Percentiles rank a stretch among this genome's conserved stretches.
These are phyloP conservation scores for Colletotrichum orchidophilum DNA, from an alignment of 2,329 filamentous ascomycete genomes.

Conservation along the genomic window DNA sequence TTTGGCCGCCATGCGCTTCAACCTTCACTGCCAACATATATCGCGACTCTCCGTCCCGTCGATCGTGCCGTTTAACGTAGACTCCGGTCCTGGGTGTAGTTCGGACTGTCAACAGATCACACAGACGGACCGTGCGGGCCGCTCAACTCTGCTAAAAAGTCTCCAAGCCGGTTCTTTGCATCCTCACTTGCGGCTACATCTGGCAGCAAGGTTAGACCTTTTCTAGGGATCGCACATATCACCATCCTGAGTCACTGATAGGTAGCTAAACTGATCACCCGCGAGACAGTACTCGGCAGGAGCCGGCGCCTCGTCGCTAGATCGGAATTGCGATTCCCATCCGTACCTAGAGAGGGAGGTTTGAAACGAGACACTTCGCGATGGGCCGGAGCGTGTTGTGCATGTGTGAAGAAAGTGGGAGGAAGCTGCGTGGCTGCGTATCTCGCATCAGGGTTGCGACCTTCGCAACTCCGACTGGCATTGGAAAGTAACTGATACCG, in stretches of 20 bases:
- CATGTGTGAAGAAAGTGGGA: neutral
- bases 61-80: neutral
- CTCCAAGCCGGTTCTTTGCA: neutral
- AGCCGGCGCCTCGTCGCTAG: neutral
- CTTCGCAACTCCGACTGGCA: neutral
- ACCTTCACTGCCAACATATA: neutral
- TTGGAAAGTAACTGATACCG: neutral
- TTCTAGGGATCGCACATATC: neutral
- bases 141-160: neutral
- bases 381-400: neutral
- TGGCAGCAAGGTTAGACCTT: neutral
- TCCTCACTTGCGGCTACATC: neutral
- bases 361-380: constrained; percentile 15
- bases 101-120: neutral
- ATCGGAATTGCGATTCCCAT: constrained; percentile 1
- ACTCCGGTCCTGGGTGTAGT: neutral
- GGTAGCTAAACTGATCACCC: neutral
- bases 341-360: neutral
- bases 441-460: neutral
- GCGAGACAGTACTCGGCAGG: neutral
- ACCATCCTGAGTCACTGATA: neutral
- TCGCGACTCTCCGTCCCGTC: neutral
- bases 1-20: neutral
- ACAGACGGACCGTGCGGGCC: neutral
- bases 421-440: neutral